Evolutionary conservation across 140 eudicot species (phyloP), one percentile per base, ranked within the genome.

Genomic region (Bidens hawaiensis): DNA sequence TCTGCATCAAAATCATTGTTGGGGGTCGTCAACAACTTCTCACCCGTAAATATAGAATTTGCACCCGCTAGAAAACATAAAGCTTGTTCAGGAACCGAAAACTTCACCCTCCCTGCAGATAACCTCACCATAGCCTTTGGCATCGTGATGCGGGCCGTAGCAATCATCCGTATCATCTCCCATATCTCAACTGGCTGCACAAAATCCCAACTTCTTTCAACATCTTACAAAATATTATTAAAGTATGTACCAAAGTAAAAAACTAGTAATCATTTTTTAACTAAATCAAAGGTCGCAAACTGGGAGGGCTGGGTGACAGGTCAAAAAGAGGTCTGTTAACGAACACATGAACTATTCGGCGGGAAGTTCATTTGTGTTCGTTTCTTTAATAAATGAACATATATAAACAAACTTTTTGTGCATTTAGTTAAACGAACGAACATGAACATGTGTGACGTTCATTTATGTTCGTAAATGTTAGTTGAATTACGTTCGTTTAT

Each of bases 101-200:
- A 94, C 57, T 83, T 69, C 43, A 94, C 93, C 73, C 97, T 70
- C 3, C 97, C 99, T 11, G 99, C 99, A 41, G 95, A 94, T 25
- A 94, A 76, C 58, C 97, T 75, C 51, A 94, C 99, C 96, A 94
- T 94, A 10, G 97, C 90, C 34, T 83, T 85, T 22, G 99, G 99
- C 99, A 94, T 94, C 9, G 84, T 71, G 34, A 94, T 94, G 15
- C 99, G 90, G 1, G 97, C 97, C 14, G 97, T 85, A 18, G 88
- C 96, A 41, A 94, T 85, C 99, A 94, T 94, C 69, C 99, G 79
- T 43, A 94, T 81, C 99, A 94, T 94, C 82, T 94, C 97, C 99
- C 99, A 88, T 71, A 94, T 85, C 49, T 88, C 95, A 57, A 94
- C 95, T 6, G 89, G 85, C 99, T 94, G 85, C 43, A 61, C 0